These are phyloP conservation scores for Yamadazyma atmosphaerica DNA, from an alignment of 1,139 yeast genomes.

Conservation along the genomic window DNA sequence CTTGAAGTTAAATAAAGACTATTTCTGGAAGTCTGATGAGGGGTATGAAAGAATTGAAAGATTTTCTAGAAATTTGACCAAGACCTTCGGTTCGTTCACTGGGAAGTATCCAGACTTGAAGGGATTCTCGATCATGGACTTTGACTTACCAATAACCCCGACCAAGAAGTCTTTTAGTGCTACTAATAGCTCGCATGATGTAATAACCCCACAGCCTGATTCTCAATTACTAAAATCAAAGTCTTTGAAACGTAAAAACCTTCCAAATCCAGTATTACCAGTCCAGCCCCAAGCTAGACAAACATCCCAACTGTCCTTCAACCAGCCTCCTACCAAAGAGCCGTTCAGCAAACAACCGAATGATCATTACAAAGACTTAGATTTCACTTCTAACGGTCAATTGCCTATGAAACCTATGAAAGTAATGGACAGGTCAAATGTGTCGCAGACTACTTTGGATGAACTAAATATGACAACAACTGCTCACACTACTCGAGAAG, in stretches of 20 bases:
- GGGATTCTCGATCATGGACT: conserved; percentile 37
- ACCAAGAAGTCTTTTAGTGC: conserved; percentile 16
- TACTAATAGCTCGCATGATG: conserved; percentile 12
- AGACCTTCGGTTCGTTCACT: conserved; percentile 65
- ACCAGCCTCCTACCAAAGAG: not conserved
- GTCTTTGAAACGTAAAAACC: conserved; percentile 27
- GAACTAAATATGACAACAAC: conserved; percentile 8
- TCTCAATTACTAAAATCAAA: conserved; percentile 26
- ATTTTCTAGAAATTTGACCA: conserved; percentile 63
- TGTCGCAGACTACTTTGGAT: conserved; percentile 15
- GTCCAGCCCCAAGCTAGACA: conserved; percentile 20
- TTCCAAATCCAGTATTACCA: conserved; percentile 28
- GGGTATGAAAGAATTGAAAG: conserved; percentile 58
- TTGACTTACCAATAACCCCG: conserved; percentile 35
- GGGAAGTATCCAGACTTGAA: conserved; percentile 62
- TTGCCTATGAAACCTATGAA: conserved; percentile 47
- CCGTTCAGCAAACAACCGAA: conserved; percentile 4
- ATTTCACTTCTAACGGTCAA: conserved; percentile 46
- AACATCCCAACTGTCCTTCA: conserved; percentile 3
- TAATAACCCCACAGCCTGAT: conserved; percentile 26
- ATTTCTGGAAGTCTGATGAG: conserved; percentile 82
- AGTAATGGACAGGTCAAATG: conserved; percentile 23
- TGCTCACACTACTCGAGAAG: conserved; percentile 3
- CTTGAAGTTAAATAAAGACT: conserved; percentile 69
- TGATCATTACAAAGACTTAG: conserved; percentile 35